phyloP scores from a whole-genome alignment of 345 rosid species.

The Excoecaria cochinchinensis region DNA sequence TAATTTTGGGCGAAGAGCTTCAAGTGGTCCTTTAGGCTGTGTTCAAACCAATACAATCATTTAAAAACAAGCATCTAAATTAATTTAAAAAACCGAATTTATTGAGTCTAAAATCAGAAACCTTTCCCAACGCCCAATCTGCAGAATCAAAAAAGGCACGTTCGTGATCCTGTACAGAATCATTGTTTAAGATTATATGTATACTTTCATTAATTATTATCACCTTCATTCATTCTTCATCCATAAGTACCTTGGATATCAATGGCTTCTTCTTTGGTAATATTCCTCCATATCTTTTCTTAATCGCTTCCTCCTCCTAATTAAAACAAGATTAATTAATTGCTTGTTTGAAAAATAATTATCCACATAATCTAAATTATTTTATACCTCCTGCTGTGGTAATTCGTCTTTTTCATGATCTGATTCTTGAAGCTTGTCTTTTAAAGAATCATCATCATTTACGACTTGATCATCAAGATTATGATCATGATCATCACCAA shows the following conservation, averaged over 20 bases:
- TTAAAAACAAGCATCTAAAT: not conserved
- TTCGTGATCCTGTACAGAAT: constrained; percentile 64
- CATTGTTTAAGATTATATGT: too few species aligned
- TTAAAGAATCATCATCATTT: not conserved
- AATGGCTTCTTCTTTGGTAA: constrained; percentile 67
- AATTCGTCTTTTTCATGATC: constrained; percentile 28
- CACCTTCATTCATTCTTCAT: not conserved
- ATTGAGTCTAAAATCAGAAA: constrained; percentile 13
- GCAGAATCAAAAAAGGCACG: constrained; percentile 91
- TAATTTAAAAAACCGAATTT: too few species aligned
- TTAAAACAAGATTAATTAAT: not conserved
- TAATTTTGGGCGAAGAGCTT: constrained; percentile 83
- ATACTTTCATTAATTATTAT: too few species aligned
- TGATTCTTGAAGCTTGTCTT: constrained; percentile 22
- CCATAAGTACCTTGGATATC: constrained; percentile 62
- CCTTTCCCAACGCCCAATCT: constrained; percentile 95
- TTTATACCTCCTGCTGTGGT: constrained; percentile 45
- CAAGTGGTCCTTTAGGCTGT: constrained; percentile 77
- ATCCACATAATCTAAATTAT: too few species aligned
- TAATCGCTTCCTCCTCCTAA: constrained; percentile 63
- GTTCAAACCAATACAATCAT: constrained; percentile 32
- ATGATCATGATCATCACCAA: constrained; percentile 20
- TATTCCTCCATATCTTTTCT: constrained; percentile 74
- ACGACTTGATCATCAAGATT: constrained; percentile 14
- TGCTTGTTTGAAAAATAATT: too few species aligned